These are phyloP conservation scores for Centrapalus pauciflorus DNA, from an alignment of 129 eudicot species.

Conservation along the genomic window DNA sequence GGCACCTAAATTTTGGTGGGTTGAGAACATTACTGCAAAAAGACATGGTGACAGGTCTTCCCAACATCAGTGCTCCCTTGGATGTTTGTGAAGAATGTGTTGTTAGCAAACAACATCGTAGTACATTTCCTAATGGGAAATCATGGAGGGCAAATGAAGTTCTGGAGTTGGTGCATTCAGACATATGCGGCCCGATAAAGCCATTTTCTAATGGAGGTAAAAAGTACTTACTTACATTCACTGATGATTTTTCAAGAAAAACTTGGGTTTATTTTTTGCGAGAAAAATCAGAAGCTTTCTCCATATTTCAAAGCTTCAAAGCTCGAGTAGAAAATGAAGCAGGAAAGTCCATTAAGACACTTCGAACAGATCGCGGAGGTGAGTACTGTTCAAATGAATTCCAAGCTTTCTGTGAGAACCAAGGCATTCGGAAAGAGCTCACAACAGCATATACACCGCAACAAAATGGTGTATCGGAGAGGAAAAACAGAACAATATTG, in stretches of 20 bases:
- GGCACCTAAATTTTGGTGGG: background rate
- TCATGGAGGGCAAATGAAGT: background rate
- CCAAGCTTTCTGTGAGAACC: background rate
- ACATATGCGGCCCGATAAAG: too few species aligned
- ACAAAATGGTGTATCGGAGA: background rate
- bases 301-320: background rate
- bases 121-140: background rate
- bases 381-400: constrained; percentile 5
- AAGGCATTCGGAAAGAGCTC: background rate
- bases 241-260: background rate
- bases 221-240: background rate
- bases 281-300: too few species aligned
- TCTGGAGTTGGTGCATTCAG: background rate
- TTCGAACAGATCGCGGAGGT: background rate
- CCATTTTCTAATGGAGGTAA: constrained; percentile 10
- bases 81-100: constrained; percentile 13
- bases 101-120: too few species aligned
- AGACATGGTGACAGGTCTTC: constrained; percentile 7
- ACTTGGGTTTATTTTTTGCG: background rate
- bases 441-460: background rate
- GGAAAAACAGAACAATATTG: background rate
- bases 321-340: background rate
- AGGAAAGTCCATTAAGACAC: background rate
- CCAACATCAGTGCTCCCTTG: background rate
- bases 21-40: background rate